phyloP scores from a whole-genome alignment of 306 rosid genomes.

The Ceratonia siliqua region DNA sequence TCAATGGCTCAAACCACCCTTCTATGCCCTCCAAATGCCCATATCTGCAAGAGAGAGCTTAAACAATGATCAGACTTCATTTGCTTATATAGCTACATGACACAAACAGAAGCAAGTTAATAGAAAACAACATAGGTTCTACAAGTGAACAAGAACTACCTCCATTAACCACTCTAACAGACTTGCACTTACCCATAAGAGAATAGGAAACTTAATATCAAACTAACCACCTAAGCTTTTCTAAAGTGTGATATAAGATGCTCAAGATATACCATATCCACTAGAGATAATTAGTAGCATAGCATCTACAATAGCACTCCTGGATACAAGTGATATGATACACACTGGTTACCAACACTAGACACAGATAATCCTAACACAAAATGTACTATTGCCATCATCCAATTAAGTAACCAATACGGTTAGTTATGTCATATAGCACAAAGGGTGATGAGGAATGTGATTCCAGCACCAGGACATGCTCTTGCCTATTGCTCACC shows the following conservation, averaged over 20 bases:
- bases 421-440: background rate
- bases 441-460: background rate
- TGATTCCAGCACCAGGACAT: slow-evolving; percentile 3
- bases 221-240: slow-evolving; percentile 4
- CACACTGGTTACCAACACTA: background rate
- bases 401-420: slow-evolving; percentile 9
- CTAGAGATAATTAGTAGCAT: slow-evolving; percentile 2
- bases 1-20: slow-evolving; percentile 38
- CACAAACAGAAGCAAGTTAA: background rate
- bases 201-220: slow-evolving; percentile 3
- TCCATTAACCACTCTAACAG: background rate
- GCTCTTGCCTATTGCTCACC: background rate
- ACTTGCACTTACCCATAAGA: background rate
- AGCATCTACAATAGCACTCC: slow-evolving; percentile 18
- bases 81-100: background rate
- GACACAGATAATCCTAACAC: background rate
- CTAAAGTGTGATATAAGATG: background rate
- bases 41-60: slow-evolving; percentile 43
- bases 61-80: background rate
- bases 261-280: slow-evolving; percentile 18
- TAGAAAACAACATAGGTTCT: background rate
- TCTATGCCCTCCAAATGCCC: slow-evolving; percentile 59
- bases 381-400: background rate
- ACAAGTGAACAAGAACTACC: background rate
- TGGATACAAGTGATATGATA: background rate